Conservation (phyloP, 225 moss, liverwort and hornwort genomes). For the Straminergon stramineum region DNA sequence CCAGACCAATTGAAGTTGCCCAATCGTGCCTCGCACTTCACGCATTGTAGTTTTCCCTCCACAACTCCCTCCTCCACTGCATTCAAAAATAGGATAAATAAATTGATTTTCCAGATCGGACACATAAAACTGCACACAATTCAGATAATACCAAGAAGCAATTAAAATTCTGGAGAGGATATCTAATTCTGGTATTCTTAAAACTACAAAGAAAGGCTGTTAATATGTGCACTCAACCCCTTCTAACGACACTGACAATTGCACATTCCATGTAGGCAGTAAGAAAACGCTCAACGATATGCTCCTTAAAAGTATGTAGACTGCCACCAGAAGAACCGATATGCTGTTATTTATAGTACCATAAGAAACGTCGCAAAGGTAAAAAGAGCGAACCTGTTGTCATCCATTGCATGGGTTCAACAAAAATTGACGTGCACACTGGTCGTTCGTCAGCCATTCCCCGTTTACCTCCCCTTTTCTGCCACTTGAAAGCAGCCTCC, state of each 20-base stretch:
- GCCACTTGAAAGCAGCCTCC: conserved; percentile 64
- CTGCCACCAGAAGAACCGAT: not conserved
- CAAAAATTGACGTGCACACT: conserved; percentile 84
- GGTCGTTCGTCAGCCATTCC: conserved; percentile 54
- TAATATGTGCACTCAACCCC: not conserved
- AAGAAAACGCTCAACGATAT: not conserved
- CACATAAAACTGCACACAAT: not conserved
- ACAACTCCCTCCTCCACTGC: conserved; percentile 73
- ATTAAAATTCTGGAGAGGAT: not conserved
- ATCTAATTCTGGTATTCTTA: not conserved
- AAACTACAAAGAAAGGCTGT: not conserved
- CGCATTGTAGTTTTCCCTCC: conserved; percentile 84
- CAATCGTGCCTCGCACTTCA: conserved; percentile 74
- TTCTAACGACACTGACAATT: not conserved
- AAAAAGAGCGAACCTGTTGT: conserved; percentile 47
- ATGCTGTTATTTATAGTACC: not conserved
- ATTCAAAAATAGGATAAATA: not conserved
- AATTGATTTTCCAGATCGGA: not conserved
- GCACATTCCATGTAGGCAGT: not conserved
- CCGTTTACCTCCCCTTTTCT: conserved; percentile 49
- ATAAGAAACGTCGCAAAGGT: not conserved
- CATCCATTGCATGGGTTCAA: conserved; percentile 99
- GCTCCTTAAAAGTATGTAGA: not conserved
- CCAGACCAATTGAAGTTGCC: conserved; percentile 99
- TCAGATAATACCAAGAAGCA: not conserved